These are phyloP conservation scores for Baorangia bicolor DNA, from an alignment of 768 basidiomycete genomes.

Conservation along the genomic window DNA sequence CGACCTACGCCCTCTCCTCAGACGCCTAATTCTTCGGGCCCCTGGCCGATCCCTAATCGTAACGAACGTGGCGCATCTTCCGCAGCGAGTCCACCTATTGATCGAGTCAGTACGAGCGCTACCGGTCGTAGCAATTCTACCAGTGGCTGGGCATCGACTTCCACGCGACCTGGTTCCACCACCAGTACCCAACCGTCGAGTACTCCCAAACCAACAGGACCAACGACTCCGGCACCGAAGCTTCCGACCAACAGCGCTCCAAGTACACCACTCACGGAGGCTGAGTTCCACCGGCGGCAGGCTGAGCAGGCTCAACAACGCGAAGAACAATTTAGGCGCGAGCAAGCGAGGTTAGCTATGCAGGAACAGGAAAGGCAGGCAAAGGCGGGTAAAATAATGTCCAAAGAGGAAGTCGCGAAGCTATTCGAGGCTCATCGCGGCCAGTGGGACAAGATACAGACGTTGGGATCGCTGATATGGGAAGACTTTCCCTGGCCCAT, in stretches of 20 bases:
- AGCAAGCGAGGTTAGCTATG: constrained; percentile 62
- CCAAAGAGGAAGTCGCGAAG: constrained; percentile 55
- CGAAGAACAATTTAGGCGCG: constrained; percentile 65
- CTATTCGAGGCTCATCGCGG: constrained; percentile 62
- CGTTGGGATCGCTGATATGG: constrained; percentile 51
- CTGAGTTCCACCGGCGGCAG: constrained; percentile 63
- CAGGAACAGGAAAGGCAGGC: constrained; percentile 45
- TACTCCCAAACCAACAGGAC: constrained; percentile 26
- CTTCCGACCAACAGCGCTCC: constrained; percentile 18
- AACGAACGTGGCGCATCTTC: constrained; percentile 33
- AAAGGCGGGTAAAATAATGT: constrained; percentile 45
- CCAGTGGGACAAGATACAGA: constrained; percentile 53
- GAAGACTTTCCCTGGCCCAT: constrained; percentile 75
- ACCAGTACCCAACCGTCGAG: constrained; percentile 23
- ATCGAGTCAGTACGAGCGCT: constrained; percentile 31
- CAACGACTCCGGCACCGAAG: constrained; percentile 22
- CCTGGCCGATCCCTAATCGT: constrained; percentile 34
- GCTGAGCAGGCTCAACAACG: constrained; percentile 62
- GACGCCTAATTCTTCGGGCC: constrained; percentile 26
- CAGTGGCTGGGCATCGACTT: constrained; percentile 30
- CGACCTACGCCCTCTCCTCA: constrained; percentile 28
- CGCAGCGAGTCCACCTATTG: constrained; percentile 32
- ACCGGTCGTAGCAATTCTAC: constrained; percentile 29
- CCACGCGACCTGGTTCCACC: constrained; percentile 30
- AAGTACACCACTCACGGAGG: constrained; percentile 37